phyloP scores from a whole-genome alignment of 306 rosid species.

The Dryas octopetala region DNA sequence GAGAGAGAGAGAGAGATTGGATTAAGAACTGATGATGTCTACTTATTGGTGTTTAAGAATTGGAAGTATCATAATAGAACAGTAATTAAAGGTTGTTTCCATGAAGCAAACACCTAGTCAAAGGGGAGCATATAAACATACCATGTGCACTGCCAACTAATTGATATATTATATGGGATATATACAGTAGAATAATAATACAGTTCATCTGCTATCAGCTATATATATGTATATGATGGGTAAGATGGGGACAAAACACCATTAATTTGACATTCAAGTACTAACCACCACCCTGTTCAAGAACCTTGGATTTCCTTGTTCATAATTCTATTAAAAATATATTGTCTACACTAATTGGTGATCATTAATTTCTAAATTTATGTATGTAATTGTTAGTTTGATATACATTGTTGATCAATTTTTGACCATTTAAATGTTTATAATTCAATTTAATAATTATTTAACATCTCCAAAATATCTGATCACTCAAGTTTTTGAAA shows the following conservation, averaged over 20 bases:
- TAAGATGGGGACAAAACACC: constrained; percentile 30
- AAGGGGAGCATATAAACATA: constrained; percentile 52
- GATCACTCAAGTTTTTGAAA: too few relatives aligned
- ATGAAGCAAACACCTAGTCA: constrained; percentile 46
- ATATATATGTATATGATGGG: constrained; percentile 10
- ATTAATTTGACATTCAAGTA: constrained; percentile 28
- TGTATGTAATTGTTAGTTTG: too few relatives aligned
- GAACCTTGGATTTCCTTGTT: too few relatives aligned
- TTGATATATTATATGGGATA: constrained; percentile 26
- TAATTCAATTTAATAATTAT: too few relatives aligned
- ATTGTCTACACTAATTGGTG: background rate
- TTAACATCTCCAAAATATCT: too few relatives aligned
- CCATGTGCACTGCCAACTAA: constrained; percentile 81
- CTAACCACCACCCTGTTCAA: constrained; percentile 27
- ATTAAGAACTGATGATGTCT: background rate
- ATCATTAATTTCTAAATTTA: background rate
- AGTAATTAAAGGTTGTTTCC: constrained; percentile 55
- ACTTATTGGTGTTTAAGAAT: constrained; percentile 13
- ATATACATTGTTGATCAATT: too few relatives aligned
- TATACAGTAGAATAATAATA: constrained; percentile 25
- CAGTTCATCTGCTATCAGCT: constrained; percentile 12
- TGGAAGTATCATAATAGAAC: constrained; percentile 30
- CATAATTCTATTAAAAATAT: too few relatives aligned
- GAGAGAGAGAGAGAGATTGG: constrained; percentile 3
- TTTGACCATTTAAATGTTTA: too few relatives aligned